Base-by-base conservation (phyloP, 202 grass and related monocot genomes). In the Setaria viridis region DNA sequence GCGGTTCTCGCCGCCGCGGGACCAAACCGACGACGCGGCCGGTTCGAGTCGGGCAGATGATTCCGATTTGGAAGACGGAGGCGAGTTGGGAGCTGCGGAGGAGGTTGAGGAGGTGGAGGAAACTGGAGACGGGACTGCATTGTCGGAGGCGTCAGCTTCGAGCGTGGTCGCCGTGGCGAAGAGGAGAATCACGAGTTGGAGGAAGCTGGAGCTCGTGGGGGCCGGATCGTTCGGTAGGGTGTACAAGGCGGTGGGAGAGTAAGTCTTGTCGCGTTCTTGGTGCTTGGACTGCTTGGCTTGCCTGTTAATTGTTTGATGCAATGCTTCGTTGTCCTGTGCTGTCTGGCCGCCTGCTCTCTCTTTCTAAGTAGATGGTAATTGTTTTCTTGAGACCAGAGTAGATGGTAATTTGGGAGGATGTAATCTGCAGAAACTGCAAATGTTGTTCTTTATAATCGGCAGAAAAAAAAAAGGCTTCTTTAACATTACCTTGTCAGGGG, bases 131-230 rank as follows among this genome's bases (percentile, higher is more conserved):
- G 25, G 16, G 9, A 47, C 29, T 10, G 78, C 25, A 21, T 21
- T 32, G 56, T 1, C 16, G n/a, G 53, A 29, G 17, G 16, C 37
- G 47, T 17, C 42, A 34, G 37, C 66, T 72, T 57, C 21, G 12
- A 70, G 5, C 12, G 70, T 29, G 3, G 3, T 33, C 21, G 12
- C 29, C 1, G 25, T 66, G 32, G 45, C 2, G 49, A 70, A 51
- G 79, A 55, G 79, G 63, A 71, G 64, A 17, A 82, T 82, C 64
- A 11, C 43, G 39, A 71, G 71, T 3, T 82, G 63, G 79, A 70
- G 32, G 63, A 82, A 68, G 48, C 64, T 66, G 33, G 55, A 81
- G 21, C 49, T 64, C 43, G 62, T 81, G 0, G 78, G 78, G 17
- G 45, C 62, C 39, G 78, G 59, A 39, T 81, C 78, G 1, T 81